Evolutionary conservation across 495 filamentous ascomycete species (phyloP), one percentile per base, ranked within the genome.

Genomic region (Podospora tetraspora): DNA sequence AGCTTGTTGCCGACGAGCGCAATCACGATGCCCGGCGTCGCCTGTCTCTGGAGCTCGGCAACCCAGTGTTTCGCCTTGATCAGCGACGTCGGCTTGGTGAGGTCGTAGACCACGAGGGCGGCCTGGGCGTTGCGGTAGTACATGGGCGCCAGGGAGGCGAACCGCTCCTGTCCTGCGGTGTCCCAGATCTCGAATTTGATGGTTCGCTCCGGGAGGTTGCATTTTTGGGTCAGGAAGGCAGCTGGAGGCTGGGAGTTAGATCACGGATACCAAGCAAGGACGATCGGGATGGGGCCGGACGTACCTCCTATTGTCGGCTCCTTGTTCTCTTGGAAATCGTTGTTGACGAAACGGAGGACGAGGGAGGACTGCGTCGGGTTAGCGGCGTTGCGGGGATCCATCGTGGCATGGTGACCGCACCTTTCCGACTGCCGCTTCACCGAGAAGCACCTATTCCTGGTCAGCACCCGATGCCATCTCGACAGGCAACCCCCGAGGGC

Each of bases 161-260:
- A 99, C 66, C 95, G 92, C 81, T 99, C 95, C 81, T 99, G 95
- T 74, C 95, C 95, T 34, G 96, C 95, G 5, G 95, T 99, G 86
- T 99, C 95, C 95, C 95, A 99, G 74, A 99, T 99, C 81, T 99
- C 95, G 73, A 99, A 99, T 81, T 99, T 99, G 84, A 99, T 98
- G 68, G 92, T 99, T 66, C 95, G 89, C 72, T 90, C 93, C 21
- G 95, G 96, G 24, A 99, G 92, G 70, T 91, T 92, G 83, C 93
- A 97, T 89, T 98, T 98, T 79, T 99, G 95, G 70, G 95, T 99
- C 64, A 99, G 84, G 82, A 99, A 99, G 71, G 95, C 95, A 73
- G 95, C 95, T 98, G 78, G 63, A 43, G 23, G 21, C 13, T 32
- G 27, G 3, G 13, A 58, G 66, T 22, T 21, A 13, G 12, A 74